These are phyloP conservation scores for Sicyos baderoa DNA, from an alignment of 306 rosid species.

Conservation along the genomic window DNA sequence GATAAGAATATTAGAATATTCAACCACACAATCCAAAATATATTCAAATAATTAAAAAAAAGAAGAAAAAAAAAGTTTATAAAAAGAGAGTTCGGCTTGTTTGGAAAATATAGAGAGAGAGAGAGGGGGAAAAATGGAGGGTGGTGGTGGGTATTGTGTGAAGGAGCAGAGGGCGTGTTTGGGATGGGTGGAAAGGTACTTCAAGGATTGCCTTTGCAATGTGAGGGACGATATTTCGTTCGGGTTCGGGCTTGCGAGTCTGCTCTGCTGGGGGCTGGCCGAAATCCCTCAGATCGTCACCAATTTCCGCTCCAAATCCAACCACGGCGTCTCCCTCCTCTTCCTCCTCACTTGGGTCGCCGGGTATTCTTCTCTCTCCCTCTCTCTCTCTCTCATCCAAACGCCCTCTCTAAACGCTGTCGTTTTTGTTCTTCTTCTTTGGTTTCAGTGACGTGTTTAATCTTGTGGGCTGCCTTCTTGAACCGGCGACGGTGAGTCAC, in stretches of 20 bases:
- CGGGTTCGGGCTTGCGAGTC: constrained; percentile 50
- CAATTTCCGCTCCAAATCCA: constrained; percentile 70
- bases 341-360: constrained; percentile 95
- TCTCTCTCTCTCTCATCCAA: neutral
- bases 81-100: no score
- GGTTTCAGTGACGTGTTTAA: constrained; percentile 65
- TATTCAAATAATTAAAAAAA: no score
- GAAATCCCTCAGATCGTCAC: constrained; percentile 90
- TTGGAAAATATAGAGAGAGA: no score
- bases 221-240: constrained; percentile 59
- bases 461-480: constrained; percentile 74
- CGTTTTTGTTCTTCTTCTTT: neutral
- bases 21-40: neutral
- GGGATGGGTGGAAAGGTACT: constrained; percentile 57
- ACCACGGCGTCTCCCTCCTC: constrained; percentile 77
- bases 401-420: neutral
- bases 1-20: neutral
- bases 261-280: constrained; percentile 75
- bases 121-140: neutral
- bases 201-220: constrained; percentile 79
- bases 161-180: constrained; percentile 54
- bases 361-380: constrained; percentile 48
- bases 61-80: neutral
- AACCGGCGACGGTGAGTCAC: constrained; percentile 79
- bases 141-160: constrained; percentile 48